phyloP scores from a whole-genome alignment of 2,329 filamentous ascomycete genomes.

The Aspergillus sp. region DNA sequence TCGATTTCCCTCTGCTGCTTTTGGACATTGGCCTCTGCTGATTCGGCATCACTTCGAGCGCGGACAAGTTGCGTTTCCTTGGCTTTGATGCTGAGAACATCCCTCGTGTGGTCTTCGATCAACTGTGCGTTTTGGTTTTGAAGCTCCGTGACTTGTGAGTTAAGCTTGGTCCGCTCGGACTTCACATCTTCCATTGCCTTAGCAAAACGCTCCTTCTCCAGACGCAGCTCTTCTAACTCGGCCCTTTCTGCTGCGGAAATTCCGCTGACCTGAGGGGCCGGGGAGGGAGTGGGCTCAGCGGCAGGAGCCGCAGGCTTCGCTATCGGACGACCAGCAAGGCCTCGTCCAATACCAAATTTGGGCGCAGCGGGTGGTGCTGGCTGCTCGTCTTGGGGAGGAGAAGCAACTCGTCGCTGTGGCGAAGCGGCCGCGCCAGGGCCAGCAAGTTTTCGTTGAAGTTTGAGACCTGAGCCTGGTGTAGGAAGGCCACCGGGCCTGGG shows the following conservation, averaged over 20 bases:
- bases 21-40: constrained; percentile 77
- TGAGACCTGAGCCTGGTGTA: constrained; percentile 36
- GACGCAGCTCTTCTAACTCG: constrained; percentile 82
- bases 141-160: constrained; percentile 83
- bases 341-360: constrained; percentile 60
- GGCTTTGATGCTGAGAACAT: constrained; percentile 92
- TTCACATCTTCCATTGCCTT: constrained; percentile 72
- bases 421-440: constrained; percentile 34
- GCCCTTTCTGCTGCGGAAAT: constrained; percentile 73
- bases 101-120: constrained; percentile 93
- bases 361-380: constrained; percentile 33
- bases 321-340: constrained; percentile 76
- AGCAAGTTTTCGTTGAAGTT: constrained; percentile 32
- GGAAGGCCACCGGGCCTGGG: constrained; percentile 35
- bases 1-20: constrained; percentile 82
- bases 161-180: constrained; percentile 70
- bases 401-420: constrained; percentile 36
- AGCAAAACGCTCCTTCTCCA: constrained; percentile 69
- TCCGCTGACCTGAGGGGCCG: constrained; percentile 52
- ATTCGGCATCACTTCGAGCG: constrained; percentile 80
- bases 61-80: constrained; percentile 96
- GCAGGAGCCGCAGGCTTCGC: constrained; percentile 56
- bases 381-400: constrained; percentile 40
- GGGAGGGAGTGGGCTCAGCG: constrained; percentile 38
- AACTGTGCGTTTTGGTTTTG: constrained; percentile 95